Conservation (phyloP, 169 alveolate species). For the Plasmodium gallinaceum region DNA sequence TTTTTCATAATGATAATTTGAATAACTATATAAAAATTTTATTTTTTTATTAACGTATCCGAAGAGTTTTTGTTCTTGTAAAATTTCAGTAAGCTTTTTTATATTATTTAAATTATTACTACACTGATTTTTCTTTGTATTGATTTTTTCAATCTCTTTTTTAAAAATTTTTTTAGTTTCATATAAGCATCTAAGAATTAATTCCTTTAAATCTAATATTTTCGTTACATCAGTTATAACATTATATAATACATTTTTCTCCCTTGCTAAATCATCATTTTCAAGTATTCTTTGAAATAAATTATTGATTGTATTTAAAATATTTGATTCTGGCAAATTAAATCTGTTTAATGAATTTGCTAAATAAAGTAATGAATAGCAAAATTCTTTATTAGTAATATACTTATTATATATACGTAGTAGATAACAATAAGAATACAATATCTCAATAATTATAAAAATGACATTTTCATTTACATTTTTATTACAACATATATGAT, state of each 20-base stretch:
- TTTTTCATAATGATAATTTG: conserved; percentile 60
- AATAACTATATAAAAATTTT: conserved; percentile 47
- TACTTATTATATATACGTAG: conserved; percentile 50
- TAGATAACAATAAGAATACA: conserved; percentile 62
- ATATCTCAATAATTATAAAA: conserved; percentile 45
- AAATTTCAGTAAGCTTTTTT: conserved; percentile 1
- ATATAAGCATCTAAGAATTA: conserved; percentile 54
- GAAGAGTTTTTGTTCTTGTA: conserved; percentile 56
- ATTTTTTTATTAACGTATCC: conserved; percentile 58
- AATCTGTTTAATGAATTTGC: conserved; percentile 31
- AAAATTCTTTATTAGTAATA: conserved; percentile 24
- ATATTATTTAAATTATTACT: background rate
- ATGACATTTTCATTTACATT: conserved; percentile 33
- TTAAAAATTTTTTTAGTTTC: conserved; percentile 46
- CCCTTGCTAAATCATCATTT: conserved; percentile 70
- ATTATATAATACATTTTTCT: conserved; percentile 44
- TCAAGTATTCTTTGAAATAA: conserved; percentile 52
- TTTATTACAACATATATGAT: conserved; percentile 61
- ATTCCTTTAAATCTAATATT: conserved; percentile 47
- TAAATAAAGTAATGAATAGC: conserved; percentile 41
- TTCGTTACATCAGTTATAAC: conserved; percentile 52
- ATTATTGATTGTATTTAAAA: conserved; percentile 27
- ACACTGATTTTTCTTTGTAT: conserved; percentile 14
- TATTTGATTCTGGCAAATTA: conserved; percentile 44
- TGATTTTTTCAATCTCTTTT: conserved; percentile 42